Evolutionary conservation across 1,139 yeast genomes (phyloP).

Genomic region (Magnusiomyces suaveolens): DNA sequence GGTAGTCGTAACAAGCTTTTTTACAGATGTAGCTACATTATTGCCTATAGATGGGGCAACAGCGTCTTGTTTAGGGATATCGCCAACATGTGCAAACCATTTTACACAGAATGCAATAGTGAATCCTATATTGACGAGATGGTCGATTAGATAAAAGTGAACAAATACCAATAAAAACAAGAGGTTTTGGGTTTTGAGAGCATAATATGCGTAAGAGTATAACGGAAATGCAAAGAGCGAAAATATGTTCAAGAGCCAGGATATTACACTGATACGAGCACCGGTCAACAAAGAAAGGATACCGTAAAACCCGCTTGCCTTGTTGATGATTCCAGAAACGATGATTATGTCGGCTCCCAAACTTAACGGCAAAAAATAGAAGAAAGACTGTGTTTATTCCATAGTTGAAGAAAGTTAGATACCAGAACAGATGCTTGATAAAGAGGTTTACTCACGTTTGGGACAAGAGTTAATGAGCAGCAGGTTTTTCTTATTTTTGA

Average conservation of each 20-base stretch:
- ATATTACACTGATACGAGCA: slow-evolving; percentile 73
- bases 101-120: slow-evolving; percentile 63
- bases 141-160: slow-evolving; percentile 55
- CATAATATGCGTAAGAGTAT: slow-evolving; percentile 51
- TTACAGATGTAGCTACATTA: no score
- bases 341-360: slow-evolving; percentile 79
- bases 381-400: slow-evolving; percentile 32
- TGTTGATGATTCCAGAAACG: slow-evolving; percentile 73
- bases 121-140: slow-evolving; percentile 55
- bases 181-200: slow-evolving; percentile 41
- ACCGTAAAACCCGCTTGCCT: slow-evolving; percentile 85
- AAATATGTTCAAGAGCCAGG: slow-evolving; percentile 69
- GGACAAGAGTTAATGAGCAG: not conserved
- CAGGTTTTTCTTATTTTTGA: not conserved
- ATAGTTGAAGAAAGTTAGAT: not conserved
- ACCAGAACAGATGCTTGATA: not conserved
- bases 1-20: slow-evolving; percentile 11
- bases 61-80: not conserved
- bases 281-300: slow-evolving; percentile 75
- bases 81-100: slow-evolving; percentile 47
- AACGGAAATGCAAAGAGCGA: slow-evolving; percentile 59
- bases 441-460: not conserved
- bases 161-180: slow-evolving; percentile 52
- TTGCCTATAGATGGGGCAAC: no score
- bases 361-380: slow-evolving; percentile 62